Percentiles rank a stretch among this genome's conserved stretches.
Conservation (phyloP, 805 yeast genomes). For the Kuraishia piskuri region DNA sequence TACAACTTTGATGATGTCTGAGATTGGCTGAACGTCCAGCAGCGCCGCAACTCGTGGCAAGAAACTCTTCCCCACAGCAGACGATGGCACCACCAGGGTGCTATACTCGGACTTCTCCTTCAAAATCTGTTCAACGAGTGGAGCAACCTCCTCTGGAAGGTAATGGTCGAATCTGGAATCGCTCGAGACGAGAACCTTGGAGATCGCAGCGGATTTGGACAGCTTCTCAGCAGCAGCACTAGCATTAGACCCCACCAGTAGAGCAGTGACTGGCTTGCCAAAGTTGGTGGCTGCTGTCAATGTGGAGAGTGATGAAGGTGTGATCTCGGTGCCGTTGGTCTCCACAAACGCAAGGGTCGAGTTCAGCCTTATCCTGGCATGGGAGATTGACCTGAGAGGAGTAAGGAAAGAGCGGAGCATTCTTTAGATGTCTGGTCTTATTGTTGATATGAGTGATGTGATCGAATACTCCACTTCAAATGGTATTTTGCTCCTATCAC, state of each 20-base stretch:
- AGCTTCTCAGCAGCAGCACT: constrained; percentile 39
- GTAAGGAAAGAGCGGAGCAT: neutral
- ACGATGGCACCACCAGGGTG: constrained; percentile 73
- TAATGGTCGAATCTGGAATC: constrained; percentile 55
- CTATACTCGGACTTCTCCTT: constrained; percentile 35
- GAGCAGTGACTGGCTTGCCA: constrained; percentile 74
- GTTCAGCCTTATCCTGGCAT: constrained; percentile 27
- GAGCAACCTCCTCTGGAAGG: constrained; percentile 75
- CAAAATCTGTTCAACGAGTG: constrained; percentile 46
- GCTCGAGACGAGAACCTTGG: constrained; percentile 49
- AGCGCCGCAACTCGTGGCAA: constrained; percentile 84
- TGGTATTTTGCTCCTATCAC: too few relatives aligned
- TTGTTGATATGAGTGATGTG: neutral
- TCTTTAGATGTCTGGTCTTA: neutral
- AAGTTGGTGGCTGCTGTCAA: constrained; percentile 70
- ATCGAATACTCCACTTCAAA: too few relatives aligned
- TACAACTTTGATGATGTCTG: constrained; percentile 68
- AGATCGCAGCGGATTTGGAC: constrained; percentile 42
- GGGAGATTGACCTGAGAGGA: neutral
- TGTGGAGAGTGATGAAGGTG: constrained; percentile 65
- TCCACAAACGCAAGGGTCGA: constrained; percentile 79
- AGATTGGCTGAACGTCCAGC: constrained; percentile 79
- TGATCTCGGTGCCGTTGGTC: constrained; percentile 40
- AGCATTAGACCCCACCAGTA: constrained; percentile 61
- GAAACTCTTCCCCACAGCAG: constrained; percentile 82